Base-by-base conservation (phyloP, 192 early-diverging fungal genomes). In the Backusella morwellensis region DNA sequence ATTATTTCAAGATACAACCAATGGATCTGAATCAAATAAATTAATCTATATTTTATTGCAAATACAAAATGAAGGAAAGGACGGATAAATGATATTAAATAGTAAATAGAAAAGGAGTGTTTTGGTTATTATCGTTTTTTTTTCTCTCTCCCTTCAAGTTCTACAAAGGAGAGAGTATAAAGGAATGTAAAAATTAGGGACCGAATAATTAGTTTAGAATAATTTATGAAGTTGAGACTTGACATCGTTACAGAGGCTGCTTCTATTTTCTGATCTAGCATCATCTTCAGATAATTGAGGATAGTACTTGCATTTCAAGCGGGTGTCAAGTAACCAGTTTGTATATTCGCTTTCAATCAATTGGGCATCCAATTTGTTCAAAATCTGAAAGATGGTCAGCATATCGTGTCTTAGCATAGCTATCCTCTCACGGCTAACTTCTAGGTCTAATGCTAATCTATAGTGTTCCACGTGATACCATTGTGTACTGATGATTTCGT, bases 241-340 rank as follows among this genome's bases (percentile, higher is more conserved):
- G 42, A 72, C 42, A 72, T 72, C 70, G 17, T 44, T 72, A 47
- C 70, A 72, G 14, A 50, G 70, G 4, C 8, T 41, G 6, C 26
- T 32, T 17, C 23, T 26, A 23, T 70, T 70, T 41, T 70, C 68
- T 38, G 68, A 70, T 23, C 38, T 35, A 41, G n/a, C 4, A 70
- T 40, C 68, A 4, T 70, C 35, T 38, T 70, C 50, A 26, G 52
- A 21, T 26, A 40, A 59, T n/a, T 29, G 17, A 47, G 66, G 36
- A 2, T 42, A 44, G 15, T 72, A 41, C 12, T 72, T 72, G 34
- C 85, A 86, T 23, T 82, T 75, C 15, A 76, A 79, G 6, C 73
- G 66, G 15, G 84, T 81, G 52, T 88, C 87, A 72, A 88, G 75
- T 35, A 88, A 76, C 87, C 87, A 88, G 67, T 88, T 88, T 26